A percentile compares a stretch with the other conserved stretches of the same genome.
Evolutionary conservation across 2,329 filamentous ascomycete species (phyloP).

Genomic region (Anisogramma anomala): DNA sequence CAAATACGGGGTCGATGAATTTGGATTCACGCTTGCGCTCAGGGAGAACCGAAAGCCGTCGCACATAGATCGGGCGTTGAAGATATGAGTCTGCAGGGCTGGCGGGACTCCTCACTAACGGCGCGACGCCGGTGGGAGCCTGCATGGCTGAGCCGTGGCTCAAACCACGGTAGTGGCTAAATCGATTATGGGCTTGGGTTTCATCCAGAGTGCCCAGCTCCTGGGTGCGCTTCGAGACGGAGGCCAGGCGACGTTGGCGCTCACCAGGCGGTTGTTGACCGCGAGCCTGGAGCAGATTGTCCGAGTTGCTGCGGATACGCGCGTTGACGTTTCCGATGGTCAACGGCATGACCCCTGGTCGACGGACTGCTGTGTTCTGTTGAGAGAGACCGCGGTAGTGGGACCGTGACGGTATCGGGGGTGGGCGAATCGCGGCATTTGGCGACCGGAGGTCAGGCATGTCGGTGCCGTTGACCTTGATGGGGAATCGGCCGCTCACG

Average conservation of each 20-base stretch:
- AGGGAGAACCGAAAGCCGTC: constrained; percentile 50
- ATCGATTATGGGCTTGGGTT: constrained; percentile 49
- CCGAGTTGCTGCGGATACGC: constrained; percentile 53
- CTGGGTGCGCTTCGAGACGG: constrained; percentile 47
- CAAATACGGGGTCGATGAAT: constrained; percentile 48
- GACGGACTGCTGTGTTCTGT: constrained; percentile 51
- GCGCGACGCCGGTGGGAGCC: constrained; percentile 28
- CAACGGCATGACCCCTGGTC: constrained; percentile 60
- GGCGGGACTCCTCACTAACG: constrained; percentile 39
- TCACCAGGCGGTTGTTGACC: constrained; percentile 35
- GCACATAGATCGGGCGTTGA: constrained; percentile 50
- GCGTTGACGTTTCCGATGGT: constrained; percentile 61
- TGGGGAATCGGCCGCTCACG: constrained; percentile 53
- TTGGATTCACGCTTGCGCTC: constrained; percentile 52
- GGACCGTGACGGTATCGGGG: constrained; percentile 68
- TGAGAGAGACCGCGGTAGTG: constrained; percentile 68
- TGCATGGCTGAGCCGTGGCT: constrained; percentile 61
- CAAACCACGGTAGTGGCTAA: constrained; percentile 54
- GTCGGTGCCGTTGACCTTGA: constrained; percentile 62
- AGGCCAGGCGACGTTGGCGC: constrained; percentile 52
- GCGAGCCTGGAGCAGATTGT: constrained; percentile 42
- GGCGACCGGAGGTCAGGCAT: constrained; percentile 57
- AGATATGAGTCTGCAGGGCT: constrained; percentile 47
- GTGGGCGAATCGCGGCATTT: constrained; percentile 46
- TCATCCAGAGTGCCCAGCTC: constrained; percentile 54